Conservation (phyloP, 495 filamentous ascomycete species). For the Aspergillus ostianus region DNA sequence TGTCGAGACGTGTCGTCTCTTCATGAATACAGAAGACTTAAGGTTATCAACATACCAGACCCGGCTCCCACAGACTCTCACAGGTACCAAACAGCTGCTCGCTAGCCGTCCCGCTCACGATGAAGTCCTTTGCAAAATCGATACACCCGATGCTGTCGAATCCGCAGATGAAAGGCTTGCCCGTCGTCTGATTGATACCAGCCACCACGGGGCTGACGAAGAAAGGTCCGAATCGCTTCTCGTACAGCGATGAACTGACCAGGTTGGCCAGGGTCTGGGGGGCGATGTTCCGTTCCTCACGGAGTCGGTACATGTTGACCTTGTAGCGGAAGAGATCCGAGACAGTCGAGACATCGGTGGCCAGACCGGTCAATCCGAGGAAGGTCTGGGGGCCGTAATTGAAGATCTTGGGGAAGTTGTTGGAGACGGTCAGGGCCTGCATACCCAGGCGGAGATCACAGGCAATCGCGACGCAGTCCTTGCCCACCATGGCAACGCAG, state of each 20-base stretch:
- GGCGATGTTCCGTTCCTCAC: conserved; percentile 93
- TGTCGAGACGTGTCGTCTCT: background rate
- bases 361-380: conserved; percentile 94
- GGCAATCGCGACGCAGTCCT: conserved; percentile 98
- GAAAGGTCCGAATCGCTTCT: conserved; percentile 92
- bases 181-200: conserved; percentile 86
- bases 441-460: conserved; percentile 97
- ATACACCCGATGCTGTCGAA: conserved; percentile 99
- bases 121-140: conserved; percentile 99
- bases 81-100: conserved; percentile 99
- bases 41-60: conserved; percentile 64
- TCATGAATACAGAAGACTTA: background rate
- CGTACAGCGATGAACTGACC: conserved; percentile 85
- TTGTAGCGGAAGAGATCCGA: conserved; percentile 98
- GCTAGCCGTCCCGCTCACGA: conserved; percentile 91
- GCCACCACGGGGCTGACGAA: conserved; percentile 94
- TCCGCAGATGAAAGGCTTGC: conserved; percentile 95
- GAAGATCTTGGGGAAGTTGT: conserved; percentile 99
- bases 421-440: conserved; percentile 93
- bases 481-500: conserved; percentile 97
- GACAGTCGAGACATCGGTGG: conserved; percentile 92
- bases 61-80: conserved; percentile 96
- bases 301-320: conserved; percentile 98
- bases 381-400: conserved; percentile 87
- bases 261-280: conserved; percentile 95